Evolutionary conservation across 768 basidiomycete species (phyloP).

Genomic region (Kwoniella bestiolae): DNA sequence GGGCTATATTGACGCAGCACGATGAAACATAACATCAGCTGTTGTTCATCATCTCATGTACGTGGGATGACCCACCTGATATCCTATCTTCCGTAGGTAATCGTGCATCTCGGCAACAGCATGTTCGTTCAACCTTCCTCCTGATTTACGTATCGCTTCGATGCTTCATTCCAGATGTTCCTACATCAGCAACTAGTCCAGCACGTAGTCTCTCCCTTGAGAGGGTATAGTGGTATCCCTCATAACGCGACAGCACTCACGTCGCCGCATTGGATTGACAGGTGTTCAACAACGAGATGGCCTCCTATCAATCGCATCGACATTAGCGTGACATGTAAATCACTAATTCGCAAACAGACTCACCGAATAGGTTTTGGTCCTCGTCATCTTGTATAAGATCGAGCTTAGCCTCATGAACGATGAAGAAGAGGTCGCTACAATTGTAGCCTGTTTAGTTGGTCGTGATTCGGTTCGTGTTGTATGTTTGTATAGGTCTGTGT

Average conservation of each 20-base stretch:
- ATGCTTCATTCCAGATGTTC: constrained; percentile 55
- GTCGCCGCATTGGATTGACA: constrained; percentile 90
- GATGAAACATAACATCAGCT: too few species aligned
- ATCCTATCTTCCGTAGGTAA: constrained; percentile 83
- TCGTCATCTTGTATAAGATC: constrained; percentile 30
- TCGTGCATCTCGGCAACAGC: constrained; percentile 89
- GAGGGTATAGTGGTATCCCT: too few species aligned
- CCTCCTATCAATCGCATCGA: constrained; percentile 40
- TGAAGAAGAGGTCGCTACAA: background rate
- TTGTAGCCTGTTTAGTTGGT: background rate
- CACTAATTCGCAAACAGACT: too few species aligned
- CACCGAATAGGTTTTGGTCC: constrained; percentile 40
- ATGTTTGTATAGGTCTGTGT: background rate
- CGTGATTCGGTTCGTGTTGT: too few species aligned
- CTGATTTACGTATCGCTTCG: constrained; percentile 77
- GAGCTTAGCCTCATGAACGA: constrained; percentile 13
- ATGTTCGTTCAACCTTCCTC: constrained; percentile 65
- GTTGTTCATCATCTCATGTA: too few species aligned
- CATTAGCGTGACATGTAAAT: too few species aligned
- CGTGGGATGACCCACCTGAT: constrained; percentile 77
- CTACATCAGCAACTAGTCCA: background rate
- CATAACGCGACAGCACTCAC: too few species aligned
- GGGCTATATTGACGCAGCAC: constrained; percentile 62
- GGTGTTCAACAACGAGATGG: constrained; percentile 59
- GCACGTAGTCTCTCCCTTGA: too few species aligned